Evolutionary conservation across 2,329 filamentous ascomycete species (phyloP).

Genomic region (Immersiporthe knoxdaviesiana): DNA sequence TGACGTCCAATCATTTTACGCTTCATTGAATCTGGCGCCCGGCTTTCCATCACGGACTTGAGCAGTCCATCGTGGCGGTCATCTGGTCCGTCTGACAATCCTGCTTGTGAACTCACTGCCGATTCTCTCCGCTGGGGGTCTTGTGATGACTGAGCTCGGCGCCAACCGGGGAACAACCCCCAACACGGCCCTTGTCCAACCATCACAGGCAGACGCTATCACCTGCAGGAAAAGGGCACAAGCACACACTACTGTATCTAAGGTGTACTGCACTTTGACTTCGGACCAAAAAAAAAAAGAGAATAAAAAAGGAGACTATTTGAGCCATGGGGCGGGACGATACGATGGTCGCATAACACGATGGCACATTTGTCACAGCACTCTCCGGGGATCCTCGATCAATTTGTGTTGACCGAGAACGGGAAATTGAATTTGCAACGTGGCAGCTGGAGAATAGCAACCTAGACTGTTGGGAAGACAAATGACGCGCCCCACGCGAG

Average conservation of each 20-base stretch:
- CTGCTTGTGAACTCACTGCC: not conserved
- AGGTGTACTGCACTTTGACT: too few species aligned
- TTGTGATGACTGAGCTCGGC: not conserved
- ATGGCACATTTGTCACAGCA: not conserved
- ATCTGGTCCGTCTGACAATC: conserved; percentile 46
- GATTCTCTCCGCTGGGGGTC: not conserved
- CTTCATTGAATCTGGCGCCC: conserved; percentile 46
- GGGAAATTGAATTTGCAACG: not conserved
- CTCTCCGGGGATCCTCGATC: too few species aligned
- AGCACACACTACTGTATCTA: too few species aligned
- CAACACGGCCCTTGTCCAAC: not conserved
- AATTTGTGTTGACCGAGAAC: not conserved
- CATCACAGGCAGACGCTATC: not conserved
- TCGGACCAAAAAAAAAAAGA: not conserved
- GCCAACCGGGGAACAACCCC: not conserved
- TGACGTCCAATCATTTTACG: conserved; percentile 46
- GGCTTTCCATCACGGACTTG: conserved; percentile 44
- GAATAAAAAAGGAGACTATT: not conserved
- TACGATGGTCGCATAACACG: not conserved
- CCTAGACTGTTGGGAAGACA: not conserved
- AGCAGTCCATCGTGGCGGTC: conserved; percentile 41
- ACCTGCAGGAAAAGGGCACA: too few species aligned
- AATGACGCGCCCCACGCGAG: not conserved
- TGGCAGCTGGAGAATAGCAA: not conserved
- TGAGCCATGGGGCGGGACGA: not conserved